Percentiles rank a stretch among this genome's conserved stretches.
These are phyloP conservation scores for Ephemerocybe angulata DNA, from an alignment of 768 basidiomycete species.

Conservation along the genomic window DNA sequence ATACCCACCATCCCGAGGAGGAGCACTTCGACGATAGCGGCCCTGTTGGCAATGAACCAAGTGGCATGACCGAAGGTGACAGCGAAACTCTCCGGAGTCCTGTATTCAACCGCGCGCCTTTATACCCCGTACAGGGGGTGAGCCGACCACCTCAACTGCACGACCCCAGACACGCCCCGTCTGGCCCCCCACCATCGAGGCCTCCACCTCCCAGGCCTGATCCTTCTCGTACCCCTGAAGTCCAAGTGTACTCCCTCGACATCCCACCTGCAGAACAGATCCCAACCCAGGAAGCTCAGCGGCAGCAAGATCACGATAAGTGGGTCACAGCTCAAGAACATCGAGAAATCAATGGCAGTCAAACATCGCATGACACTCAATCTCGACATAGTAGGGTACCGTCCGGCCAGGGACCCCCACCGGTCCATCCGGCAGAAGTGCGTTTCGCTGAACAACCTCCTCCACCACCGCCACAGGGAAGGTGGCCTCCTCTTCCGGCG, in stretches of 20 bases:
- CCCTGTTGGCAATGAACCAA: too few relatives aligned
- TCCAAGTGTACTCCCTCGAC: conserved; percentile 27
- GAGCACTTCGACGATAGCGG: neutral
- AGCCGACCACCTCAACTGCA: neutral
- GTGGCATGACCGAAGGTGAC: neutral
- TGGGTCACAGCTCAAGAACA: conserved; percentile 39
- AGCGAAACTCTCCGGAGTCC: neutral
- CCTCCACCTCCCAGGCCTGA: conserved; percentile 1
- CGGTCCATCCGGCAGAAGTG: neutral
- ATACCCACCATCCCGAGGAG: neutral
- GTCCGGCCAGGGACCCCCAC: too few relatives aligned
- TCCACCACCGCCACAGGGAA: neutral
- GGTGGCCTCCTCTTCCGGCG: neutral
- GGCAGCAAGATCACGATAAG: conserved; percentile 23
- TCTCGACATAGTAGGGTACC: too few relatives aligned
- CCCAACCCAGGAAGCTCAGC: conserved; percentile 11
- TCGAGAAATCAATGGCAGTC: conserved; percentile 21
- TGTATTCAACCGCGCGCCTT: neutral
- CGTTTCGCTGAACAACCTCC: neutral
- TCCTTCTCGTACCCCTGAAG: conserved; percentile 18
- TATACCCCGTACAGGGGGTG: neutral
- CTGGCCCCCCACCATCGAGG: conserved; percentile 3
- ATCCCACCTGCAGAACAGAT: conserved; percentile 31
- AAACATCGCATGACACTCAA: conserved; percentile 7
- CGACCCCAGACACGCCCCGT: neutral